Evolutionary conservation across 306 rosid genomes (phyloP), one percentile per base, ranked within the genome.

Genomic region (Crotalaria pallida): DNA sequence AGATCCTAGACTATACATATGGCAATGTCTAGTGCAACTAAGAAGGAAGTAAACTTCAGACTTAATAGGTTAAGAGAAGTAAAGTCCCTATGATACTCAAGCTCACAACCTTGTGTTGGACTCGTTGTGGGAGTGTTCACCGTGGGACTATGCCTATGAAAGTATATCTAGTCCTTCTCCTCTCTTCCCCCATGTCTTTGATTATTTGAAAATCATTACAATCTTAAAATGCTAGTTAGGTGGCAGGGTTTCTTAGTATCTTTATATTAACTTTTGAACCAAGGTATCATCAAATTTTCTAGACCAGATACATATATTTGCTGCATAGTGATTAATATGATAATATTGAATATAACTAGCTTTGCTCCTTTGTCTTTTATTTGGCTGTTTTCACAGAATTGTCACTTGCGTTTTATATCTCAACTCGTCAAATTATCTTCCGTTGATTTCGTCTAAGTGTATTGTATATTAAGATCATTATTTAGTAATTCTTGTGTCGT

Each of bases 51-150:
- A 38, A 52, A 41, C 23, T 66, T 74, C 18, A 15, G 41, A 64
- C 58, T 22, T 44, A 58, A 57, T 49, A 36, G 71, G 48, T 68
- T 68, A 76, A 49, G 58, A 69, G 69, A 48, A 50, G 65, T 59
- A 13, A 34, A 48, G 49, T 59, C 19, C 48, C 17, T 61, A 19
- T 8, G 31, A 29, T 51, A 60, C 47, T 71, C 31, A 27, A 75
- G 24, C 51, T 60, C 53, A 38, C 44, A 45, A 36, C 18, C 24
- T 8, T 67, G 63, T 68, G 5, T 36, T 11, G 44, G 48, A 52
- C 44, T 65, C 51, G 0, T 58, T 66, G 45, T 58, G 69, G 34
- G 56, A 23, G 21, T 74, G 65, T 12, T 33, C 24, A 17, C 57
- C 9, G 2, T 53, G 48, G 38, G 48, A 76, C 19, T 43, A 8